phyloP scores from a whole-genome alignment of 176 grass and related monocot genomes.

The Bolboschoenus planiculmis region DNA sequence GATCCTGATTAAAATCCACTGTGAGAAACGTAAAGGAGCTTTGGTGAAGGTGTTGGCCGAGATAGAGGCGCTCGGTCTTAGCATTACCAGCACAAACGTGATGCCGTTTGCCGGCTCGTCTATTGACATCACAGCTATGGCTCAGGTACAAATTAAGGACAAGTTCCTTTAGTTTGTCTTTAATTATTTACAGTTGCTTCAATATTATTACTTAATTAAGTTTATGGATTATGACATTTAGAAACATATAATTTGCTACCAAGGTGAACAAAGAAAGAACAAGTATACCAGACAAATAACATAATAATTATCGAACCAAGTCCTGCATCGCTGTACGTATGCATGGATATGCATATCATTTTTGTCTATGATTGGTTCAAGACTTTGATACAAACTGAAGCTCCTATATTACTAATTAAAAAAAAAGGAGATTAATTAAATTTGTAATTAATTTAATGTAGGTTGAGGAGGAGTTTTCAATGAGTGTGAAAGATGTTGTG shows the following conservation, averaged over 20 bases:
- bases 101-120: slow-evolving; percentile 65
- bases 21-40: slow-evolving; percentile 68
- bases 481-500: slow-evolving; percentile 87
- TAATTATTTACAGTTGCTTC: neutral
- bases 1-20: slow-evolving; percentile 81
- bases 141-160: slow-evolving; percentile 33
- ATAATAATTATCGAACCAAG: neutral
- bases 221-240: neutral
- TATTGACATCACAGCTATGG: slow-evolving; percentile 83
- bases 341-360: neutral
- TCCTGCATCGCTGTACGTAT: neutral
- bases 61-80: slow-evolving; percentile 58
- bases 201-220: neutral
- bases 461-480: slow-evolving; percentile 68
- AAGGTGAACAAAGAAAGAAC: neutral
- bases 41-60: slow-evolving; percentile 56
- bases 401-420: neutral
- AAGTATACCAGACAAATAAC: neutral
- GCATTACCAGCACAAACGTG: slow-evolving; percentile 79
- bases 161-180: neutral
- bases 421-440: slow-evolving; percentile 2
- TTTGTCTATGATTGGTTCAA: neutral
- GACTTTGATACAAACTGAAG: neutral
- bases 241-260: neutral
- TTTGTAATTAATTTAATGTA: slow-evolving; percentile 29